A percentile compares a stretch with the other conserved stretches of the same genome.
Evolutionary conservation across 495 filamentous ascomycete genomes (phyloP).

Genomic region (Letharia lupina): DNA sequence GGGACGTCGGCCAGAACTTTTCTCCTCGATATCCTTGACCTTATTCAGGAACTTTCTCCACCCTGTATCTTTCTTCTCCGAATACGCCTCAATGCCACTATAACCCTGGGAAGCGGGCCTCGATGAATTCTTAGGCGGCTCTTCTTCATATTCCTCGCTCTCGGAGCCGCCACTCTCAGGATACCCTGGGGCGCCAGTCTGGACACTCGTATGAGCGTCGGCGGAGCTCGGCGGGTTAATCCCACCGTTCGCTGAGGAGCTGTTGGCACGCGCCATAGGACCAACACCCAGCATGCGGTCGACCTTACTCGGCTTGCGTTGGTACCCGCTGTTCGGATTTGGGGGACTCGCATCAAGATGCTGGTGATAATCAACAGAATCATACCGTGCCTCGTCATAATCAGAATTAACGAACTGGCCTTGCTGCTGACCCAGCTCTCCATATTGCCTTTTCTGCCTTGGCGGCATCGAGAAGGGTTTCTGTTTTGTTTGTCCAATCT

Average conservation of each 20-base stretch:
- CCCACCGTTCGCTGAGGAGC: slow-evolving; percentile 1
- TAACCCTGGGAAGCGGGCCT: slow-evolving; percentile 9
- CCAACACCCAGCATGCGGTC: slow-evolving; percentile 21
- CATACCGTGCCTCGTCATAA: slow-evolving; percentile 11
- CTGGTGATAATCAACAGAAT: slow-evolving; percentile 20
- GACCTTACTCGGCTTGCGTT: slow-evolving; percentile 18
- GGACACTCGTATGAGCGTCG: background rate
- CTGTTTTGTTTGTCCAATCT: slow-evolving; percentile 8
- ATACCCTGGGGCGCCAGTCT: background rate
- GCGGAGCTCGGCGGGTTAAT: background rate
- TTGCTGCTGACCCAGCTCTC: slow-evolving; percentile 8
- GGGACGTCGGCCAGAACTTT: background rate
- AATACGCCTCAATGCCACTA: slow-evolving; percentile 23
- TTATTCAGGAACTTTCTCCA: slow-evolving; percentile 19
- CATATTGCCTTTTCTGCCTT: slow-evolving; percentile 9
- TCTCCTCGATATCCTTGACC: background rate
- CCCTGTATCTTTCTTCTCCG: slow-evolving; percentile 17
- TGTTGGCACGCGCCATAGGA: background rate
- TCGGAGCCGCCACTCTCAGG: slow-evolving; percentile 5
- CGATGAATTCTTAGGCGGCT: background rate
- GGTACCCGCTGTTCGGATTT: background rate
- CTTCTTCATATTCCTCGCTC: background rate
- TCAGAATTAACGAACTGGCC: background rate
- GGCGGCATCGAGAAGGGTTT: slow-evolving; percentile 13
- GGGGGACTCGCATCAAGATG: slow-evolving; percentile 15